These are phyloP conservation scores for Megacollybia marginata DNA, from an alignment of 768 basidiomycete species.

Conservation along the genomic window DNA sequence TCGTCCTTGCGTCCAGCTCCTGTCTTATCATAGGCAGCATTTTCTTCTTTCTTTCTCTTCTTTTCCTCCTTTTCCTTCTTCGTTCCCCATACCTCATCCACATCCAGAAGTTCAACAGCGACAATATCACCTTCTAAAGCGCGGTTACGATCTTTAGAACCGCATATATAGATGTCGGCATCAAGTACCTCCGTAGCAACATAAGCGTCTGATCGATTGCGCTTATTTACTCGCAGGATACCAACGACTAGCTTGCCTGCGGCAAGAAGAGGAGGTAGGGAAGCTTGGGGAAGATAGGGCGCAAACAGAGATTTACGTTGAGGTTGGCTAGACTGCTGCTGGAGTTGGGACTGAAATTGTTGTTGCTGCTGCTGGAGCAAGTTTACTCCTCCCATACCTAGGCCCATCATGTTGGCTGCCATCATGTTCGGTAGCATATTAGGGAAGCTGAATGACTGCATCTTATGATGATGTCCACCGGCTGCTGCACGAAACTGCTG, in stretches of 20 bases:
- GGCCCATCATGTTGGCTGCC: constrained; percentile 94
- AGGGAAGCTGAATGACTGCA: constrained; percentile 96
- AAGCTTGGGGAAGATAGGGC: constrained; percentile 96
- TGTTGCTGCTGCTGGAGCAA: constrained; percentile 90
- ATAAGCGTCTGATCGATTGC: constrained; percentile 97
- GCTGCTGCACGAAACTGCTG: constrained; percentile 96
- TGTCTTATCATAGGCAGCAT: constrained; percentile 87
- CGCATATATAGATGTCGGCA: constrained; percentile 98
- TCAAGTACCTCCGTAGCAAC: constrained; percentile 97
- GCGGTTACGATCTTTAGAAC: constrained; percentile 97
- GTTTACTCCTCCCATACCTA: constrained; percentile 75
- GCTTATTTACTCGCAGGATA: constrained; percentile 94
- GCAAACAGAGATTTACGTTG: constrained; percentile 98
- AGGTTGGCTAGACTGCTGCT: constrained; percentile 86
- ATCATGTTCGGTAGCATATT: constrained; percentile 98
- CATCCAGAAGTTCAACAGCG: constrained; percentile 94
- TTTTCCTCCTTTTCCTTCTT: constrained; percentile 99
- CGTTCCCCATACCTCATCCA: constrained; percentile 96
- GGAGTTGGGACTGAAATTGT: constrained; percentile 92
- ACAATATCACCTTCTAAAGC: constrained; percentile 98
- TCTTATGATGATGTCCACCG: constrained; percentile 92
- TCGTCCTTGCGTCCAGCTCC: constrained; percentile 73
- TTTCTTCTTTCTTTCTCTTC: constrained; percentile 99
- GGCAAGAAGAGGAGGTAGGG: constrained; percentile 89
- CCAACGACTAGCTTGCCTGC: constrained; percentile 98